Percentiles rank a stretch among this genome's conserved stretches.
Evolutionary conservation across 23 red algal species (phyloP).

Genomic region (Gracilaria domingensis): DNA sequence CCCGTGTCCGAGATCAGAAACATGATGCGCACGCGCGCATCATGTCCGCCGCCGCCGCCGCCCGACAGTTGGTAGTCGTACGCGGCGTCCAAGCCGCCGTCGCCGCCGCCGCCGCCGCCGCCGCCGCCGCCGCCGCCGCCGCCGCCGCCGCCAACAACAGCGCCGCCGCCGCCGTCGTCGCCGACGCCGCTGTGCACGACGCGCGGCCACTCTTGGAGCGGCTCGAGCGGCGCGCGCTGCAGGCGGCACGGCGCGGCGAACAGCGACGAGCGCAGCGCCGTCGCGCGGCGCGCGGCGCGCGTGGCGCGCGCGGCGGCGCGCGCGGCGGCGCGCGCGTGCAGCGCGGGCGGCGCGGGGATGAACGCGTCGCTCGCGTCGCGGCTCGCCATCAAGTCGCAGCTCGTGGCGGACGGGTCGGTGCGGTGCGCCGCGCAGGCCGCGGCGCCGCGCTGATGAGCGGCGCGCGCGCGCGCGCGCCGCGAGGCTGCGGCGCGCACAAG

Average conservation of each 20-base stretch:
- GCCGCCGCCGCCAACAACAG: background rate
- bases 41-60: background rate
- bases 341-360: conserved; percentile 7
- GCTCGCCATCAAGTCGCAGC: no score
- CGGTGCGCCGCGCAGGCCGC: background rate
- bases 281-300: background rate
- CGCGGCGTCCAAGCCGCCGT: background rate
- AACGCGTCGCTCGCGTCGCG: background rate
- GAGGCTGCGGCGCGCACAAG: no score
- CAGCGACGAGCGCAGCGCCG: background rate
- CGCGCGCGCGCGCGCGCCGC: no score
- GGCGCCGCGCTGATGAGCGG: background rate
- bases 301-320: background rate
- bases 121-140: background rate
- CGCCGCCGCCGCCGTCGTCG: background rate
- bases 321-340: background rate
- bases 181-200: background rate
- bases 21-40: conserved; percentile 34
- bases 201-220: background rate
- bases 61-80: background rate
- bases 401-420: background rate
- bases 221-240: background rate
- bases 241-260: background rate
- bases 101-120: conserved; percentile 3
- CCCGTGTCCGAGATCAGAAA: conserved; percentile 88